Percentiles rank a stretch among this genome's conserved stretches.
Evolutionary conservation across 331 rosid genomes (phyloP).

Genomic region (Dryas integrifolia): DNA sequence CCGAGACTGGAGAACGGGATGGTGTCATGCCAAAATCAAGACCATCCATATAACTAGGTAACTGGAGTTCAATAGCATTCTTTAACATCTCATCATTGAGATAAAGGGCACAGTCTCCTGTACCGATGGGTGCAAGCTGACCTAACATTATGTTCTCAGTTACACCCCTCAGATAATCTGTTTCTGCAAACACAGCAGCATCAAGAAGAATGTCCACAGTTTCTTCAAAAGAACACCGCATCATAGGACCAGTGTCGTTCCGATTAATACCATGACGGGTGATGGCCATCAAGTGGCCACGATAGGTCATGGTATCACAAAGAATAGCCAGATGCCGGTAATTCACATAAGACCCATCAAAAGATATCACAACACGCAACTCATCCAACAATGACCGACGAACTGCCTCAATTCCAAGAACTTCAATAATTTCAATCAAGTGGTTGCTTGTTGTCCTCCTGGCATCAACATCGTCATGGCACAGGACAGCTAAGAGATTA

Average conservation of each 20-base stretch:
- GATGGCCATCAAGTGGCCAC: conserved; percentile 98
- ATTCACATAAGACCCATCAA: conserved; percentile 96
- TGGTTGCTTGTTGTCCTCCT: conserved; percentile 91
- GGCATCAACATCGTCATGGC: conserved; percentile 93
- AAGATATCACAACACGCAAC: conserved; percentile 90
- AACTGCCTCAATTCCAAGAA: conserved; percentile 98
- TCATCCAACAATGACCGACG: conserved; percentile 85
- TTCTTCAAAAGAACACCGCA: conserved; percentile 98
- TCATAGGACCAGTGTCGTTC: conserved; percentile 98
- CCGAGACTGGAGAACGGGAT: conserved; percentile 82
- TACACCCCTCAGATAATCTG: conserved; percentile 85
- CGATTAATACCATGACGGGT: conserved; percentile 97
- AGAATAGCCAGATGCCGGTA: conserved; percentile 94
- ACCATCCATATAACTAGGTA: conserved; percentile 96
- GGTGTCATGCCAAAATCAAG: conserved; percentile 99
- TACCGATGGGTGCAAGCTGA: conserved; percentile 96
- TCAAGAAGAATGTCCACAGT: conserved; percentile 97
- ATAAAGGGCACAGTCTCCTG: conserved; percentile 80
- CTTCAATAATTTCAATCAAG: conserved; percentile 94
- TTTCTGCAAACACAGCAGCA: conserved; percentile 93
- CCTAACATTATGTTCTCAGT: conserved; percentile 97
- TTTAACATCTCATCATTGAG: conserved; percentile 95
- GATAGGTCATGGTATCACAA: conserved; percentile 96
- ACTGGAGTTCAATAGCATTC: conserved; percentile 95
- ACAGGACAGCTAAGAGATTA: conserved; percentile 88